Conservation (phyloP, 371 early-diverging fungal species). For the Rhizopus sp. region DNA sequence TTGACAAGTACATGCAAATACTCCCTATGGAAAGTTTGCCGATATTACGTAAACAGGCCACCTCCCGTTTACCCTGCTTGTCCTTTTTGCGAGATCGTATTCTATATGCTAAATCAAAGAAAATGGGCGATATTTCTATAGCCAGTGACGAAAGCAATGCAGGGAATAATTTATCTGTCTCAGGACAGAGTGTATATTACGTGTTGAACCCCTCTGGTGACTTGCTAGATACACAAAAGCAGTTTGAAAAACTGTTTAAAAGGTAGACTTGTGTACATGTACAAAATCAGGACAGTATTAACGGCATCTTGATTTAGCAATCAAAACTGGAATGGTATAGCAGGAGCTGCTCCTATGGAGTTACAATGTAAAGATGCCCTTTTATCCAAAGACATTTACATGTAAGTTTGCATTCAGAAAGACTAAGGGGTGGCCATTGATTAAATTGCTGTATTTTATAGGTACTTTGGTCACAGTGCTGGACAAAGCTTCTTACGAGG, state of each 20-base stretch:
- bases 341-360: slow-evolving; percentile 70
- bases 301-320: neutral
- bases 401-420: slow-evolving; percentile 58
- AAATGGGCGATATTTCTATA: neutral
- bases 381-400: slow-evolving; percentile 63
- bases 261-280: slow-evolving; percentile 29
- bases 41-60: slow-evolving; percentile 63
- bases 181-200: slow-evolving; percentile 66
- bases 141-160: slow-evolving; percentile 6
- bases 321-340: slow-evolving; percentile 71
- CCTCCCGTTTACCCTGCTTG: slow-evolving; percentile 82
- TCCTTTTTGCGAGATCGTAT: slow-evolving; percentile 75
- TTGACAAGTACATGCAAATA: slow-evolving; percentile 79
- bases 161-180: slow-evolving; percentile 43
- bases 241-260: slow-evolving; percentile 65
- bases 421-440: neutral
- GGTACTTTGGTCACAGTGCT: slow-evolving; percentile 98
- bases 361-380: slow-evolving; percentile 64
- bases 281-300: neutral
- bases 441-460: slow-evolving; percentile 19
- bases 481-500: slow-evolving; percentile 87
- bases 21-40: slow-evolving; percentile 90
- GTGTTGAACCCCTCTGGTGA: slow-evolving; percentile 91
- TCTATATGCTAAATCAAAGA: slow-evolving; percentile 24
- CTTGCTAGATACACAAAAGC: slow-evolving; percentile 76